Percentiles rank a stretch among this genome's conserved stretches.
phyloP scores from a whole-genome alignment of 345 rosid species.

The Carallia brachiata region DNA sequence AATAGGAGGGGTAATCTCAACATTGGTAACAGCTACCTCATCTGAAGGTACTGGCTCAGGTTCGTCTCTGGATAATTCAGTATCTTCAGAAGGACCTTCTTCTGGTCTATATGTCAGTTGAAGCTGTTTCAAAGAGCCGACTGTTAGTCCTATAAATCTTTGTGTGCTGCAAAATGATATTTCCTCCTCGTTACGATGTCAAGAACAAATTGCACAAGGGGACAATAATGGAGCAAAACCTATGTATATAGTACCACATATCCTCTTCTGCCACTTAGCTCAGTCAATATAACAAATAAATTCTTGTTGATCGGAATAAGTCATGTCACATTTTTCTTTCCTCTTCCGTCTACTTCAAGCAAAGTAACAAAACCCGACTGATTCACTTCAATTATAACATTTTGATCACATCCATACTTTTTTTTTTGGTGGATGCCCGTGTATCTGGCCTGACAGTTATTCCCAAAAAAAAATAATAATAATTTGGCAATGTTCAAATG shows the following conservation, averaged over 20 bases:
- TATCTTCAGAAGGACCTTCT: slow-evolving; percentile 62
- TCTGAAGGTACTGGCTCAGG: slow-evolving; percentile 57
- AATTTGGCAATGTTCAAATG: background rate
- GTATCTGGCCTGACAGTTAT: background rate
- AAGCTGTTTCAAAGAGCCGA: slow-evolving; percentile 43
- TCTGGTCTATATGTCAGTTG: slow-evolving; percentile 77
- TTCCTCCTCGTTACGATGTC: background rate
- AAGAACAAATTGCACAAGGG: background rate
- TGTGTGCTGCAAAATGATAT: background rate
- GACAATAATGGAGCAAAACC: background rate
- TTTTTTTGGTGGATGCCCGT: background rate
- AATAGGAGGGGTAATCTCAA: slow-evolving; percentile 44
- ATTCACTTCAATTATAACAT: background rate
- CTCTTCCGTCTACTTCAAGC: background rate
- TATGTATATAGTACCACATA: background rate
- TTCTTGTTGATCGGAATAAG: background rate
- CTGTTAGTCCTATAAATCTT: slow-evolving; percentile 25
- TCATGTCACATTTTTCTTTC: background rate
- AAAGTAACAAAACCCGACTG: background rate
- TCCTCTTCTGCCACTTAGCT: slow-evolving; percentile 4
- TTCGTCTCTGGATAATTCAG: slow-evolving; percentile 48
- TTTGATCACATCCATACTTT: background rate
- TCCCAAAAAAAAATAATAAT: background rate
- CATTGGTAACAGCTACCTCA: slow-evolving; percentile 37
- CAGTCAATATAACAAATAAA: background rate